Conservation (phyloP, 1,284 basidiomycete genomes). For the Coniferiporia weirii region DNA sequence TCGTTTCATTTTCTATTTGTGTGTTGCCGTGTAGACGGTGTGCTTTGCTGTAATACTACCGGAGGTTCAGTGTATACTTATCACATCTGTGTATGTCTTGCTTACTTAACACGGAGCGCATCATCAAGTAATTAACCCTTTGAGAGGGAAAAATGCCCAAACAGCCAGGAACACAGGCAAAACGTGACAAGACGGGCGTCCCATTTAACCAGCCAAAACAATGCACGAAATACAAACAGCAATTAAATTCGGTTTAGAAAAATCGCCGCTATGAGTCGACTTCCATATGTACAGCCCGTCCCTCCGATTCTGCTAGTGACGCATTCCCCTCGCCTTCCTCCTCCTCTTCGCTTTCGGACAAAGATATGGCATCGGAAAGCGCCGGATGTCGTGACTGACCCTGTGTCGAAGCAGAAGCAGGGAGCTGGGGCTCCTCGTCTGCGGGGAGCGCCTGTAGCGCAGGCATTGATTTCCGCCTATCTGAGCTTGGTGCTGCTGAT, state of each 20-base stretch:
- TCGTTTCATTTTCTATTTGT: too few relatives aligned
- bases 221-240: not conserved
- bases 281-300: not conserved
- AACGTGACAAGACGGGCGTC: not conserved
- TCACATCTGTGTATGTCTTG: too few relatives aligned
- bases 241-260: not conserved
- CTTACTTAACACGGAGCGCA: too few relatives aligned
- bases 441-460: not conserved
- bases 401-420: too few relatives aligned
- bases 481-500: not conserved
- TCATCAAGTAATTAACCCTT: too few relatives aligned
- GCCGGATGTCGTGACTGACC: not conserved
- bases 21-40: too few relatives aligned
- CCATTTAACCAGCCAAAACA: not conserved
- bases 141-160: too few relatives aligned
- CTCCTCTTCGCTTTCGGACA: slow-evolving; percentile 9
- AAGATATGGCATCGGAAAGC: not conserved
- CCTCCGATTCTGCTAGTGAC: not conserved
- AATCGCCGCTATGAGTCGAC: slow-evolving; percentile 3
- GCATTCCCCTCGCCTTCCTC: not conserved
- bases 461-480: slow-evolving; percentile 9
- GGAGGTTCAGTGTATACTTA: too few relatives aligned
- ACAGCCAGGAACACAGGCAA: too few relatives aligned
- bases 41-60: too few relatives aligned
- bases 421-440: not conserved